Base-by-base conservation (phyloP, 2,329 filamentous ascomycete species). In the Aspergillus ochraceus region DNA sequence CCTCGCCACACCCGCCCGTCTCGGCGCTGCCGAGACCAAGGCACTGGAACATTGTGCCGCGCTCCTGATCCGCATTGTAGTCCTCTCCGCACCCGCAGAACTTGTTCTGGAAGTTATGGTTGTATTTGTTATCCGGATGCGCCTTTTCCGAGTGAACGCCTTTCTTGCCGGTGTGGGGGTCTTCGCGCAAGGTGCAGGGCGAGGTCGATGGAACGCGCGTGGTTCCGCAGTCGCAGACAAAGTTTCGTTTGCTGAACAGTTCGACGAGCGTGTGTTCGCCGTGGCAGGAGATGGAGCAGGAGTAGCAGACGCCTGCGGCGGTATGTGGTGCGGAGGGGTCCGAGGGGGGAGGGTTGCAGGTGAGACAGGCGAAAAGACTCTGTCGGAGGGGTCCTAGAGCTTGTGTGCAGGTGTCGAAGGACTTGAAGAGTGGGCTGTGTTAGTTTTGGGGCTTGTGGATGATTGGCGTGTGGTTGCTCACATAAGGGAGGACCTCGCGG, bases 1-100 rank as follows among this genome's bases (percentile, higher is more conserved):
- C 94, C 78, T 98, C 94, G 12, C 94, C 94, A 76, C 94, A 98
- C 4, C 93, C 94, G 17, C 93, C 93, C 1, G 89, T 88, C 66
- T 94, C 90, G 12, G 85, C 83, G 0, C 87, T 89, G 0, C 92
- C 92, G 0, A 98, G 80, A 0, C 94, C 94, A 2, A 98, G 76
- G 72, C 95, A 99, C 75, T 99, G 95, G 68, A 96, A 99, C 95
- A 99, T 99, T 45, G 93, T 98, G 0, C 94, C 94, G 68, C 94
- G 96, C 74, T 99, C 92, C 72, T 90, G 83, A 52, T 94, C 86
- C 0, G 94, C 87, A 72, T 97, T 90, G 72, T 99, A 99, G 60
- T 93, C 87, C 70, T 93, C 89, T 30, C 86, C 86, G 71, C 95
- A 99, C 2, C 90, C 91, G 74, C 95, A 99, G 78, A 99, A 99